phyloP scores from a whole-genome alignment of 495 filamentous ascomycete genomes.

The Podospora australis region DNA sequence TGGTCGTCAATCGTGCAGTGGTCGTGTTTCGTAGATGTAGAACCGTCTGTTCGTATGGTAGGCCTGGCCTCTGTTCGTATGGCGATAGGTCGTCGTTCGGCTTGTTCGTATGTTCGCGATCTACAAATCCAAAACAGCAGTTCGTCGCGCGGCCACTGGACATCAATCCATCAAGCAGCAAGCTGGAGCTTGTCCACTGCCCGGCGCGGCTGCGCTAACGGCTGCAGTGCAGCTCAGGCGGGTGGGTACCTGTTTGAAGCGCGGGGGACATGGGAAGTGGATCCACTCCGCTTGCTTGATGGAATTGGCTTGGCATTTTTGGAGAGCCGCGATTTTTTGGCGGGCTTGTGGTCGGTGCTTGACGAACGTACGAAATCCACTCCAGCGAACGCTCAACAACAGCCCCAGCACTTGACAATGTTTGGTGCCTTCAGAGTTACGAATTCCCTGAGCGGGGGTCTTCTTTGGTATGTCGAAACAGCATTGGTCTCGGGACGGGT shows the following conservation, averaged over 20 bases:
- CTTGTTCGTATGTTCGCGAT: too few relatives aligned
- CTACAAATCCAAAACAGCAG: too few relatives aligned
- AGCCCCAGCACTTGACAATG: slow-evolving; percentile 40
- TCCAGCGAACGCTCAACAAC: slow-evolving; percentile 1
- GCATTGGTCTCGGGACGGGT: too few relatives aligned
- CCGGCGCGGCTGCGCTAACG: slow-evolving; percentile 5
- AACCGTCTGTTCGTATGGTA: too few relatives aligned
- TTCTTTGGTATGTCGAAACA: slow-evolving; percentile 61
- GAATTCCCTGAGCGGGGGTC: slow-evolving; percentile 67
- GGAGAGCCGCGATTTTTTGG: slow-evolving; percentile 21
- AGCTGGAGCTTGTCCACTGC: too few relatives aligned
- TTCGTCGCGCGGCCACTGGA: too few relatives aligned
- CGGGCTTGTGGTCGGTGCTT: not conserved
- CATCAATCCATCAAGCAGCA: too few relatives aligned
- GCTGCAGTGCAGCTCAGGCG: slow-evolving; percentile 8
- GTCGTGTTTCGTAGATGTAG: too few relatives aligned
- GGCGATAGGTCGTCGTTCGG: too few relatives aligned
- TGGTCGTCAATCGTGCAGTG: too few relatives aligned
- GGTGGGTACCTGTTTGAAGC: slow-evolving; percentile 8
- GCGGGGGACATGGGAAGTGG: slow-evolving; percentile 10
- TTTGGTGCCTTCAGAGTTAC: slow-evolving; percentile 78
- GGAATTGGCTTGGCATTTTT: slow-evolving; percentile 5
- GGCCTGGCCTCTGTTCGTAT: too few relatives aligned
- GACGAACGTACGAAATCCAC: not conserved
- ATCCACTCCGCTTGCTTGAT: not conserved